A percentile compares a stretch with the other conserved stretches of the same genome.
Conservation (phyloP, 768 basidiomycete genomes). For the Phlebiopsis flavidoalba region DNA sequence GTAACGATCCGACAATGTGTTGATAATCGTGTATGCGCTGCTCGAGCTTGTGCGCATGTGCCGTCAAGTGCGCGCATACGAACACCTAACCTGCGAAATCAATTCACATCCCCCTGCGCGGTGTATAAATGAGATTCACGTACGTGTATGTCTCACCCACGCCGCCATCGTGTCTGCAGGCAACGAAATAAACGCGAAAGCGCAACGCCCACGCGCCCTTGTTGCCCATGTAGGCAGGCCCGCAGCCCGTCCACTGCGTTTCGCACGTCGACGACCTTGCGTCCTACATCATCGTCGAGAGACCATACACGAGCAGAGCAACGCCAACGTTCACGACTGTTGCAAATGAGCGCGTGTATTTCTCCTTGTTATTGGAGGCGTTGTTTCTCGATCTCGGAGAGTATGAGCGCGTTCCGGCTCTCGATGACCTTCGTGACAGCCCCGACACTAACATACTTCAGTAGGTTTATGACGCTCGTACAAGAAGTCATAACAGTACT, state of each 20-base stretch:
- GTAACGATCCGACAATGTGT: slow-evolving; percentile 73
- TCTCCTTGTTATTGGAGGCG: slow-evolving; percentile 65
- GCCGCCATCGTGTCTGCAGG: slow-evolving; percentile 44
- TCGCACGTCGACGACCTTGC: slow-evolving; percentile 60
- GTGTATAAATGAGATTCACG: slow-evolving; percentile 26
- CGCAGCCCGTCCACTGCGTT: slow-evolving; percentile 71
- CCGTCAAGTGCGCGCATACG: slow-evolving; percentile 87
- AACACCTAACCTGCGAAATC: slow-evolving; percentile 53
- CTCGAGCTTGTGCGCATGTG: slow-evolving; percentile 63
- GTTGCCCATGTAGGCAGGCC: slow-evolving; percentile 81
- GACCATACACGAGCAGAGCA: slow-evolving; percentile 82
- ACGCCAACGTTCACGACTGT: slow-evolving; percentile 83
- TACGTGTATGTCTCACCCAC: slow-evolving; percentile 82
- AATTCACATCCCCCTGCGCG: neutral
- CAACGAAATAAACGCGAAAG: slow-evolving; percentile 74
- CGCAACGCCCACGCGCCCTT: slow-evolving; percentile 94
- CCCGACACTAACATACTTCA: slow-evolving; percentile 58
- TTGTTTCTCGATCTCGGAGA: slow-evolving; percentile 67
- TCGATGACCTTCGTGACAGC: slow-evolving; percentile 66
- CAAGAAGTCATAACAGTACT: slow-evolving; percentile 27
- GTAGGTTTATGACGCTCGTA: neutral
- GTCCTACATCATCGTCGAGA: slow-evolving; percentile 59
- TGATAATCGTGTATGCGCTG: slow-evolving; percentile 73
- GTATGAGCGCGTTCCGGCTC: slow-evolving; percentile 65
- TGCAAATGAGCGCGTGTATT: slow-evolving; percentile 66